A percentile compares a stretch with the other conserved stretches of the same genome.
These are phyloP conservation scores for Apiospora kogelbergensis DNA, from an alignment of 2,329 filamentous ascomycete species.

Conservation along the genomic window DNA sequence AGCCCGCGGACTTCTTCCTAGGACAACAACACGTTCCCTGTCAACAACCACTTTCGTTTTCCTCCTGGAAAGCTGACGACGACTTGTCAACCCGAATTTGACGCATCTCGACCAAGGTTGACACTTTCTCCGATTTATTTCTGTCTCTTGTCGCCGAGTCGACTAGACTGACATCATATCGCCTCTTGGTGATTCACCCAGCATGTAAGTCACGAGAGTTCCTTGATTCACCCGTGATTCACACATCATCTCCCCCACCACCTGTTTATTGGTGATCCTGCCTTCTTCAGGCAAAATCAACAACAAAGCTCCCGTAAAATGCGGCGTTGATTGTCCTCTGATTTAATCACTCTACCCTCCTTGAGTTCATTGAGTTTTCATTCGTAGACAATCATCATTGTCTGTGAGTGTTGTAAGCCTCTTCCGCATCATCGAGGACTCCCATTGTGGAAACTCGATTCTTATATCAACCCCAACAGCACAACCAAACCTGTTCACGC, in stretches of 20 bases:
- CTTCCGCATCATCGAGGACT: not conserved
- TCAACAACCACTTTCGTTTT: not conserved
- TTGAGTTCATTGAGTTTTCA: not conserved
- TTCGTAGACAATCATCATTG: not conserved
- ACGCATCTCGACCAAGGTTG: not conserved
- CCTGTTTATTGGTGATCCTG: not conserved
- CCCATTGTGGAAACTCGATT: not conserved
- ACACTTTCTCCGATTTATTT: not conserved
- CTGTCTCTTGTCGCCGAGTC: not conserved
- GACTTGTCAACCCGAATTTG: not conserved
- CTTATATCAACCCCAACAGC: not conserved
- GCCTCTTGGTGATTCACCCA: constrained; percentile 1
- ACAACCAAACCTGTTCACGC: not conserved
- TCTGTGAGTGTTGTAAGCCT: not conserved
- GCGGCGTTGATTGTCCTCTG: not conserved
- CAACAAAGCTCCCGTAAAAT: not conserved
- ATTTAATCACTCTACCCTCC: constrained; percentile 9
- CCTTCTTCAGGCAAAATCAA: not conserved
- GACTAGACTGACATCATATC: not conserved
- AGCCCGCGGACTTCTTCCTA: not conserved
- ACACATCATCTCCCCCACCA: not conserved
- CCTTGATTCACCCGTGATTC: not conserved
- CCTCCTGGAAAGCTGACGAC: not conserved
- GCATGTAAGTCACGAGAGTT: constrained; percentile 1
- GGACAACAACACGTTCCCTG: not conserved